Conservation (phyloP, 768 basidiomycete genomes). For the Rhizopogon roseolus region DNA sequence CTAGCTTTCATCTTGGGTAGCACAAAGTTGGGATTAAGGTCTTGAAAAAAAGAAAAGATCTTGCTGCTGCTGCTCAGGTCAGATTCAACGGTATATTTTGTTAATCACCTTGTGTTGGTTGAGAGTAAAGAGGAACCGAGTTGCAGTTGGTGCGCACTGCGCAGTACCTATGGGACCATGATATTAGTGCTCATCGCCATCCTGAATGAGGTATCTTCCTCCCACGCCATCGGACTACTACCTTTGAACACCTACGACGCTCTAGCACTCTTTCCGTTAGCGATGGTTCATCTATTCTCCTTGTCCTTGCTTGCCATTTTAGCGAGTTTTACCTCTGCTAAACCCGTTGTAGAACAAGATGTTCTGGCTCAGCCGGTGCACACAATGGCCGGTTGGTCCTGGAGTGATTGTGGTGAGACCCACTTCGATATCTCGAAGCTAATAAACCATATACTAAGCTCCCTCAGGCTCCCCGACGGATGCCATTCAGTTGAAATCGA, state of each 20-base stretch:
- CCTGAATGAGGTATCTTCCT: constrained; percentile 6
- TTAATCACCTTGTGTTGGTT: not conserved
- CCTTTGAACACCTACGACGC: constrained; percentile 17
- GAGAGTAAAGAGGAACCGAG: not conserved
- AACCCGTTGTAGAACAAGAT: constrained; percentile 23
- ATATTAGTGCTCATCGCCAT: not conserved
- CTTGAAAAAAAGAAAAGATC: not conserved
- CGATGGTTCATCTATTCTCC: constrained; percentile 24
- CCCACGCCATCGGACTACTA: constrained; percentile 14
- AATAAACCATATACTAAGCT: constrained; percentile 1
- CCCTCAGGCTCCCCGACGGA: constrained; percentile 40
- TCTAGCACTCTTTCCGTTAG: constrained; percentile 5
- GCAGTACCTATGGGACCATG: too few relatives aligned
- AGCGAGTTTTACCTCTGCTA: constrained; percentile 20
- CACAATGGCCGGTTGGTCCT: constrained; percentile 55
- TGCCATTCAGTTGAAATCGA: constrained; percentile 61
- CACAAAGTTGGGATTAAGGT: not conserved
- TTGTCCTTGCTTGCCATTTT: constrained; percentile 25
- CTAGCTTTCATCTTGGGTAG: constrained; percentile 56
- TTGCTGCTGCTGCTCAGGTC: not conserved
- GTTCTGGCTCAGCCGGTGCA: constrained; percentile 24
- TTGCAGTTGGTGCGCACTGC: not conserved
- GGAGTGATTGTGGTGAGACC: constrained; percentile 67
- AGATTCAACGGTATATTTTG: not conserved
- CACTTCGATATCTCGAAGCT: constrained; percentile 4